Base-by-base conservation (phyloP, 2,329 filamentous ascomycete genomes). In the Diplodia sapinea region DNA sequence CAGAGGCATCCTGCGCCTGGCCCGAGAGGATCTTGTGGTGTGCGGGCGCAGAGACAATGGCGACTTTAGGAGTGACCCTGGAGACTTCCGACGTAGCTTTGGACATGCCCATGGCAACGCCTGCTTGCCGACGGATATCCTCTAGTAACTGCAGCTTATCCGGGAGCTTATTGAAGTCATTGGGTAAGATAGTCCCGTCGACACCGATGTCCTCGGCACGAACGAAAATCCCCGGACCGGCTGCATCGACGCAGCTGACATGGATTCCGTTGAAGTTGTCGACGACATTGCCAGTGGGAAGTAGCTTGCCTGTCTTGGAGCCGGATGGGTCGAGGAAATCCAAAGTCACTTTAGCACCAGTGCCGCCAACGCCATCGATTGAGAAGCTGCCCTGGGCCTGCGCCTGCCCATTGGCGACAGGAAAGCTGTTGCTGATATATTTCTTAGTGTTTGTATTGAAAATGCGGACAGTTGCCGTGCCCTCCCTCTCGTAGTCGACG, bases 361-460 rank as follows among this genome's bases (percentile, higher is more conserved):
- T 84, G 0, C 88, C 88, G 1, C 86, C 79, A 0, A 91, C 89
- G 0, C 89, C 89, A 72, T 89, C 88, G 70, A 91, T 89, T 1
- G 79, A 76, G 72, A 88, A 89, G 12, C 85, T 81, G 0, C 88
- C 88, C 13, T 69, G 70, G 15, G 82, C 78, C 2, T 81, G 81
- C 2, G 85, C 81, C 68, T 86, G 81, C 0, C 78, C 81, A 1
- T 81, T 82, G 0, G 78, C 74, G 2, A 89, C 81, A 0, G 80
- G 78, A 70, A 91, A 91, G 0, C 80, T 84, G 1, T 86, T 83
- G 51, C 84, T 77, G 67, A 91, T 86, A 31, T 88, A 75, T 73
- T 91, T 91, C 20, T 79, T 79, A 0, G 90, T 93, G 71, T 93
- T 93, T 1, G 89, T 92, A 74, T 93, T 93, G 72, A 85, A 82